Conservation (phyloP, 116 monocot species). For the Papilionanthe hybrid region DNA sequence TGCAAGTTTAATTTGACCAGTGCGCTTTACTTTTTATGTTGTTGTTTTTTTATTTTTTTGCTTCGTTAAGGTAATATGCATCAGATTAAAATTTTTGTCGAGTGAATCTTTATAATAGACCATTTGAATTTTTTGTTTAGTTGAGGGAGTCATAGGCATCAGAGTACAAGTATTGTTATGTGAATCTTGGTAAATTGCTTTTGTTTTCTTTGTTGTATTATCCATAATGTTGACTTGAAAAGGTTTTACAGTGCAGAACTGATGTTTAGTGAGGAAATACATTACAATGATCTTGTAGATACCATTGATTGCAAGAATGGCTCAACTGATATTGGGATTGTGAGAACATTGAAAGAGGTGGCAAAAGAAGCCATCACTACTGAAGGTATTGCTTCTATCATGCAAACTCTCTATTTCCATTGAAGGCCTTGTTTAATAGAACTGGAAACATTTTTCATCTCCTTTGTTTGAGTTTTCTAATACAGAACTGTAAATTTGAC, state of each 20-base stretch:
- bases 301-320: constrained; percentile 9
- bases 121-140: too few species aligned
- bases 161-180: neutral
- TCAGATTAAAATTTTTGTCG: too few species aligned
- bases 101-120: too few species aligned
- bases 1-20: neutral
- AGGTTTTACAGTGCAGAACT: constrained; percentile 57
- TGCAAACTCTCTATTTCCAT: neutral
- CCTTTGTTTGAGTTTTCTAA: too few species aligned
- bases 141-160: neutral
- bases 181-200: neutral
- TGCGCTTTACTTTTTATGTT: neutral
- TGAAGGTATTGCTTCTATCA: constrained; percentile 22
- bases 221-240: neutral
- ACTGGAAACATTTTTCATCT: too few species aligned
- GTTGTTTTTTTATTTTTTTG: neutral
- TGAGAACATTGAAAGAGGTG: constrained; percentile 1
- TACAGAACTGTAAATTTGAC: too few species aligned
- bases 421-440: neutral
- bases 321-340: constrained; percentile 13
- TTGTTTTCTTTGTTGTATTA: neutral
- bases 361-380: neutral
- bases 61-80: neutral
- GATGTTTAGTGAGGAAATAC: constrained; percentile 61
- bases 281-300: constrained; percentile 77